Base-by-base conservation (phyloP, 176 grass and related monocot species). In the Musa itinerans region DNA sequence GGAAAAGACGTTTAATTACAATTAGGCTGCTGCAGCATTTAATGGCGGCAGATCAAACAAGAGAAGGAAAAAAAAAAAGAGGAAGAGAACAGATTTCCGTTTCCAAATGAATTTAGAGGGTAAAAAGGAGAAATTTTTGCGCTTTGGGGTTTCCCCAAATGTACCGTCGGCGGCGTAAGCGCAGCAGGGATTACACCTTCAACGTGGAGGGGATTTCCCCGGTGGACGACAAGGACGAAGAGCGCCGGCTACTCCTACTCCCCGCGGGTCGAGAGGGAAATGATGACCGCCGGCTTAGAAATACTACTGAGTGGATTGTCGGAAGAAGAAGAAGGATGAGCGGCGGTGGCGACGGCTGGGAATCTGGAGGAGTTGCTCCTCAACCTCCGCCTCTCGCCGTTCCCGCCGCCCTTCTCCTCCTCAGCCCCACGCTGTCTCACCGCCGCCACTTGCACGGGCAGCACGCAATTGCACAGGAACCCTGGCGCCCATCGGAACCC, bases 311-410 rank as follows among this genome's bases (percentile, higher is more conserved):
- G 34, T 8, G 34, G 29, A n/a, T 48, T 6, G 68, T 19, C 19
- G 68, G 68, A 71, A n/a, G 26, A 27, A 27, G 68, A 3, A 69
- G 4, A 12, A 49, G 68, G 68, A 48, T 16, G 67, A 69, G 66
- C 29, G 25, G 67, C 43, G 65, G 23, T 27, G 29, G 68, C 2
- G 14, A 20, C 0, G 43, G 16, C 8, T 1, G 68, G 16, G 68
- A 50, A 71, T 71, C 43, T 71, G 8, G 68, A 51, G 14, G 68
- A 71, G 6, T 50, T 71, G 68, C 68, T 71, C 68, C 68, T 17
- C 29, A 71, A 20, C 14, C 68, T 71, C 68, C 15, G 13, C 43
- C 17, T 20, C 8, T 51, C 68, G 0, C 6, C 9, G 34, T 71
- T 16, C 9, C 17, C 17, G 43, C 68, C 16, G 68, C 10, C 10